Evolutionary conservation across 805 yeast genomes (phyloP).

Genomic region (Cyberlindnera suaveolens): DNA sequence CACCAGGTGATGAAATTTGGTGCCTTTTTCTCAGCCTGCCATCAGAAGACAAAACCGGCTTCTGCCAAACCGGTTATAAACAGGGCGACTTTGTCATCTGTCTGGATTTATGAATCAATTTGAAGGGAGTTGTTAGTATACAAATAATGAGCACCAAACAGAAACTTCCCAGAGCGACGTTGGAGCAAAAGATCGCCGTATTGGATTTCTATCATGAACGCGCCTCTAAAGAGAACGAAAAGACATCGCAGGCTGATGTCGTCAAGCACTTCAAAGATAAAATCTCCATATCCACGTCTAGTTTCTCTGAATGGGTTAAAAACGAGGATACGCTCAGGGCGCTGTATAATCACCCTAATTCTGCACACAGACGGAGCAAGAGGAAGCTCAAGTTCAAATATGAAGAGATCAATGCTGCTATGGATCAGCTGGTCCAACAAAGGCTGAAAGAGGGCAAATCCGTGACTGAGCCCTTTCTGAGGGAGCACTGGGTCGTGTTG

Average conservation of each 20-base stretch:
- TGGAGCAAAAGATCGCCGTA: conserved; percentile 53
- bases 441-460: conserved; percentile 38
- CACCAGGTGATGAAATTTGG: too few relatives aligned
- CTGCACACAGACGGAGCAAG: conserved; percentile 27
- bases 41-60: neutral
- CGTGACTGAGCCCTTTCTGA: conserved; percentile 46
- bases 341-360: conserved; percentile 32
- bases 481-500: conserved; percentile 50
- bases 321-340: conserved; percentile 44
- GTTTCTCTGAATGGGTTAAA: conserved; percentile 57
- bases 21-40: too few relatives aligned
- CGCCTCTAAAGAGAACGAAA: conserved; percentile 19
- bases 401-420: conserved; percentile 50
- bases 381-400: conserved; percentile 48
- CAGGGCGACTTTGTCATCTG: neutral
- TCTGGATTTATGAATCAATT: too few relatives aligned
- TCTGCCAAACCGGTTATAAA: neutral
- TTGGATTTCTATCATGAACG: conserved; percentile 41
- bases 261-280: conserved; percentile 46
- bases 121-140: too few relatives aligned
- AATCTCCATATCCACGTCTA: conserved; percentile 52
- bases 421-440: conserved; percentile 47
- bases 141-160: neutral
- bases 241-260: conserved; percentile 48
- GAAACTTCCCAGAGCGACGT: conserved; percentile 25